Evolutionary conservation across 106 monocot genomes (phyloP), one percentile per base, ranked within the genome.

Genomic region (Dioscorea alata): DNA sequence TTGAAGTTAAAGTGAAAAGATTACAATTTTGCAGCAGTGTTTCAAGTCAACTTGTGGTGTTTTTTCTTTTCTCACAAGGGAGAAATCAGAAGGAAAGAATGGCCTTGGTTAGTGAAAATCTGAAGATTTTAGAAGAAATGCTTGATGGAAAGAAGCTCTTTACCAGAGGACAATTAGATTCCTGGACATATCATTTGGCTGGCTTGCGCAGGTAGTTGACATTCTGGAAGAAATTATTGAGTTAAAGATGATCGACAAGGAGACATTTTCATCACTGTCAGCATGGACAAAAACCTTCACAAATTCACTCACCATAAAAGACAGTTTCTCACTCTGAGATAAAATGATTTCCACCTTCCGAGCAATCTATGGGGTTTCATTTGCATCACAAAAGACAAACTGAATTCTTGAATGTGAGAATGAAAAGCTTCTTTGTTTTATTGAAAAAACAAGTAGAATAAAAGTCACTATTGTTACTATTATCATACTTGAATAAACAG

Each of bases 141-240:
- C 69, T 75, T 25, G 23, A 49, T 7, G 75, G 69, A 33, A 76
- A 76, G 22, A 62, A 56, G 32, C 69, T 63, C 32, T 76, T 76
- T 23, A 18, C 32, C 23, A 68, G 73, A 63, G 79, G 8, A 63
- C 61, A 24, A 56, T 79, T 13, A 68, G 79, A 48, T 57, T 61
- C 23, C 13, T 57, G 1, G 63, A 79, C 56, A 68, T 79, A 23
- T 54, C 73, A 9, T 18, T 57, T 13, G 56, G 61, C 9, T 73
- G 31, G 23, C 69, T 68, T 16, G 59, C 65, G 4, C 5, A 60
- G 17, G 23, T 21, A 53, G 6, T 71, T 28, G 58, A 49, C 0
- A 24, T 71, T 14, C 24, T 50, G 6, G 70, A 70, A 53, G 75
- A 80, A 66, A 50, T 71, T 10, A 53, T 33, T 2, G 62, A 63